phyloP scores from a whole-genome alignment of 2,329 filamentous ascomycete genomes.

The Blastomyces percursus region DNA sequence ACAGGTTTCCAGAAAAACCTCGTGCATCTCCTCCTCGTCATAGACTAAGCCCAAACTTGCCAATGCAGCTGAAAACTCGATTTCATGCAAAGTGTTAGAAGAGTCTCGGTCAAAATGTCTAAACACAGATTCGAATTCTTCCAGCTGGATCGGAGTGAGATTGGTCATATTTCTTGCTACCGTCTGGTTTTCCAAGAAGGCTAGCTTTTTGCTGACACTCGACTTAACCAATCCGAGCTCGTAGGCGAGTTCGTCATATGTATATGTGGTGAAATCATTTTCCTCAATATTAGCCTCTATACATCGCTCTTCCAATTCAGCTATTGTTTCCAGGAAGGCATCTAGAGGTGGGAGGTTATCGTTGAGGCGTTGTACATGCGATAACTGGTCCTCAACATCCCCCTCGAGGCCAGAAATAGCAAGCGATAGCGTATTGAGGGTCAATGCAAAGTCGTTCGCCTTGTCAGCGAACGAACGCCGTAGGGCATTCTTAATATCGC shows the following conservation, averaged over 20 bases:
- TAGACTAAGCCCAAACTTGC: conserved; percentile 94
- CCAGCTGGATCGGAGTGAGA: conserved; percentile 90
- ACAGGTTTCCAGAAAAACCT: conserved; percentile 82
- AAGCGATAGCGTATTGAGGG: conserved; percentile 85
- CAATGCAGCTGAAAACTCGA: conserved; percentile 91
- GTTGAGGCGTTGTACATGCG: conserved; percentile 74
- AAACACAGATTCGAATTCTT: conserved; percentile 98
- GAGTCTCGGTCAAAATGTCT: conserved; percentile 93
- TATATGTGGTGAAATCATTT: conserved; percentile 99
- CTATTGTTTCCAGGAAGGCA: conserved; percentile 79
- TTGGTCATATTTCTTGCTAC: conserved; percentile 98
- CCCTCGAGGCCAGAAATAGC: conserved; percentile 96
- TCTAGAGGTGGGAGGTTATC: conserved; percentile 83
- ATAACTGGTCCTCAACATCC: conserved; percentile 87
- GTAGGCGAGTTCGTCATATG: conserved; percentile 90
- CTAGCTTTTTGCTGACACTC: conserved; percentile 89
- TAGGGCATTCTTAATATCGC: conserved; percentile 95
- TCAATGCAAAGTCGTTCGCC: conserved; percentile 93
- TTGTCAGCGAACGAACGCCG: conserved; percentile 93
- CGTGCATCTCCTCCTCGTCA: conserved; percentile 96
- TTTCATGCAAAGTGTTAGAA: conserved; percentile 77
- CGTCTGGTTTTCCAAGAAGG: conserved; percentile 96
- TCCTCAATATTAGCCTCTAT: conserved; percentile 97
- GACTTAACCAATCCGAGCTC: conserved; percentile 84
- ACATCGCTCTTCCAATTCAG: conserved; percentile 75